phyloP scores from a whole-genome alignment of 1,139 yeast genomes.

The Pichia sp. region DNA sequence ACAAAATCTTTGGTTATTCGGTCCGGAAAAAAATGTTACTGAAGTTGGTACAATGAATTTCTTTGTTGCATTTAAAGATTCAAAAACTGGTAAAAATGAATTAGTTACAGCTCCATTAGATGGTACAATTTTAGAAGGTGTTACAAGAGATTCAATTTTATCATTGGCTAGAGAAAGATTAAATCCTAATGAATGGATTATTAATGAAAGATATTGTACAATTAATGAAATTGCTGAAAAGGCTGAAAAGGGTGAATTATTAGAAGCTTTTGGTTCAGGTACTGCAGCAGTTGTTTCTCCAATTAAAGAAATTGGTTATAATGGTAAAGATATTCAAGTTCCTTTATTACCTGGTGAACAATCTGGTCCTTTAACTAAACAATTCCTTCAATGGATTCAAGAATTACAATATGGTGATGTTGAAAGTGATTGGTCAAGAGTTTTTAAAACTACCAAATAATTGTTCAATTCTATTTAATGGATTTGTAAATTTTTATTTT shows the following conservation, averaged over 20 bases:
- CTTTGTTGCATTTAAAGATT: slow-evolving; percentile 71
- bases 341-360: slow-evolving; percentile 76
- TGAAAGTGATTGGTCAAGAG: slow-evolving; percentile 60
- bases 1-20: slow-evolving; percentile 94
- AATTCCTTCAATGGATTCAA: slow-evolving; percentile 76
- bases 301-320: slow-evolving; percentile 78
- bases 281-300: slow-evolving; percentile 97
- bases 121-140: slow-evolving; percentile 95
- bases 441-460: slow-evolving; percentile 29
- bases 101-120: slow-evolving; percentile 94
- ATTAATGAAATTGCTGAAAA: slow-evolving; percentile 74
- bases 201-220: slow-evolving; percentile 76
- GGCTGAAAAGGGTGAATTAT: slow-evolving; percentile 71
- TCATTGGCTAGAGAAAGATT: slow-evolving; percentile 69
- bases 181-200: slow-evolving; percentile 65
- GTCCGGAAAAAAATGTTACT: slow-evolving; percentile 81
- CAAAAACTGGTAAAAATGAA: slow-evolving; percentile 74
- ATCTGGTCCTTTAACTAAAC: slow-evolving; percentile 70
- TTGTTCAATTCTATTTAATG: too few relatives aligned
- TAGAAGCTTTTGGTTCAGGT: slow-evolving; percentile 96
- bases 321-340: slow-evolving; percentile 61
- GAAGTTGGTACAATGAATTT: slow-evolving; percentile 98
- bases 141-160: slow-evolving; percentile 86
- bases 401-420: slow-evolving; percentile 84
- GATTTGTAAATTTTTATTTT: too few relatives aligned